Evolutionary conservation across 2,329 filamentous ascomycete genomes (phyloP), one percentile per base, ranked within the genome.

Genomic region (Aspergillus carbonarius): DNA sequence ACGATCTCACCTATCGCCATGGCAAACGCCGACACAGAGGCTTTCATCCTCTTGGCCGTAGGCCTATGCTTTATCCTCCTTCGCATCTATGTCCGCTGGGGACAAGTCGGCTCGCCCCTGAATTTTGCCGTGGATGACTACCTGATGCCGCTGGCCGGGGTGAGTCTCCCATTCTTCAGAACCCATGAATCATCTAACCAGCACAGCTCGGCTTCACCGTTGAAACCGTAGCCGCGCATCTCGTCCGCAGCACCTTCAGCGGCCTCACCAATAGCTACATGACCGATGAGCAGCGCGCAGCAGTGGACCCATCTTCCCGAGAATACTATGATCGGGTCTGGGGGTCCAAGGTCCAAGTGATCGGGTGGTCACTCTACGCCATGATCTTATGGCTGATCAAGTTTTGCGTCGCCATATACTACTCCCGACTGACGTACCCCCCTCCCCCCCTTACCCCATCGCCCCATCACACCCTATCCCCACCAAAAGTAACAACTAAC

Each of bases 221-320:
- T 3, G 80, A 85, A 67, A 79, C 81, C 0, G 72, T 73, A 34
- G 71, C 81, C 13, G 79, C 77, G 5, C 80, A 83, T 52, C 73
- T 76, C 5, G 78, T 83, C 23, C 79, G 78, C 17, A 76, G 77
- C 39, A 70, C 72, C 20, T 81, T 74, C 23, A 66, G 75, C 23
- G 83, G 83, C 1, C 70, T 85, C 5, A 82, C 83, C 5, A 85
- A 86, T 61, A 82, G 82, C 60, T 78, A 78, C 54, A 85, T 87
- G 81, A 80, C 82, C 2, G 66, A 77, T 13, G 77, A 76, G 27
- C 63, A 83, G 58, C 79, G 85, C 13, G 71, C 67, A 3, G 69
- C 73, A 0, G 67, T 86, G n/a, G 71, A 75, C 12, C 74, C 78
- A 0, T 57, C 69, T 15, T 78, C 78, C 13, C 65, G 66, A 1